Conservation (phyloP, 2,329 filamentous ascomycete genomes). For the Claviceps pusilla region DNA sequence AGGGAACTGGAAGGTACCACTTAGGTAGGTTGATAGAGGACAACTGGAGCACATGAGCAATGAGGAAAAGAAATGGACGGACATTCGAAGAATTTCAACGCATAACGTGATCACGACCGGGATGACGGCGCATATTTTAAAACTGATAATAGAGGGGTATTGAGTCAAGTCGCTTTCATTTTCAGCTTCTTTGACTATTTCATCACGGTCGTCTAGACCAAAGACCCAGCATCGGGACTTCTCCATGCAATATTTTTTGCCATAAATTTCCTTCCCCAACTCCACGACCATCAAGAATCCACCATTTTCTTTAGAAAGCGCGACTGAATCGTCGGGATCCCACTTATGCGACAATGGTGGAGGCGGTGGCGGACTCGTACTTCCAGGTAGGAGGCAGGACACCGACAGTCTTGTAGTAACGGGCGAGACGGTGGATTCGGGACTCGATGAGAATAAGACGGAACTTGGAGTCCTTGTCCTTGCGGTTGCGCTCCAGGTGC, state of each 20-base stretch:
- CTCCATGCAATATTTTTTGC: conserved; percentile 27
- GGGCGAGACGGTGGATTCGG: conserved; percentile 97
- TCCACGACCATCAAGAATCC: conserved; percentile 26
- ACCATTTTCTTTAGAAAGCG: conserved; percentile 7
- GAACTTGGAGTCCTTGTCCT: conserved; percentile 99
- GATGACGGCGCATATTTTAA: not conserved
- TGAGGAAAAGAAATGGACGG: conserved; percentile 1
- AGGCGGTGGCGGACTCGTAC: conserved; percentile 96
- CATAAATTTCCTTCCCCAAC: conserved; percentile 26
- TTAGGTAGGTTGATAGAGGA: not conserved
- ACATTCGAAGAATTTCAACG: conserved; percentile 4
- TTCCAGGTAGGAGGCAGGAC: conserved; percentile 86
- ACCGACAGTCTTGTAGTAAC: conserved; percentile 97
- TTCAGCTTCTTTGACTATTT: conserved; percentile 18
- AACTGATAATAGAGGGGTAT: not conserved
- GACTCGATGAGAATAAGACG: conserved; percentile 99
- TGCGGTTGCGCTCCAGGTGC: conserved; percentile 99
- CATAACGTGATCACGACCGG: not conserved
- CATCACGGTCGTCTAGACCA: conserved; percentile 17
- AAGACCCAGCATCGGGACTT: conserved; percentile 27
- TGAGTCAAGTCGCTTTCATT: conserved; percentile 16
- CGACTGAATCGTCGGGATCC: not conserved
- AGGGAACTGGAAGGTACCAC: conserved; percentile 41
- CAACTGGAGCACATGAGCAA: not conserved
- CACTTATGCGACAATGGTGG: conserved; percentile 73